Conservation (phyloP, 805 yeast genomes). For the Yarrowia sp. region DNA sequence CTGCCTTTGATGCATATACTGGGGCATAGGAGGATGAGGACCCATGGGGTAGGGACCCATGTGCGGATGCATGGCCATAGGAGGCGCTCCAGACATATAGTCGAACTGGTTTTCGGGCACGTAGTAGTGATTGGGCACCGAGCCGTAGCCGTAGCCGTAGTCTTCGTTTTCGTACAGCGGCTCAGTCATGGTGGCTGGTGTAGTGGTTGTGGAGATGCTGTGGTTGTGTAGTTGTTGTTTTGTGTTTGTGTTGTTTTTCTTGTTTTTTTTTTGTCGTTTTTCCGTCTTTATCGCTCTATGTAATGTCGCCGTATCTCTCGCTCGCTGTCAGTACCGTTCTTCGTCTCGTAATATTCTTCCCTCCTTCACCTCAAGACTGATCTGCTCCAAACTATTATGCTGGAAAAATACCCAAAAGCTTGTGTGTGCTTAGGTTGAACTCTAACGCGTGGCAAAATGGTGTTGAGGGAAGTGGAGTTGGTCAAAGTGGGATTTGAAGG, state of each 20-base stretch:
- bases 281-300: too few species aligned
- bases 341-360: too few species aligned
- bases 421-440: background rate
- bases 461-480: too few species aligned
- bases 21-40: too few species aligned
- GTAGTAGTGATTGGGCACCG: background rate
- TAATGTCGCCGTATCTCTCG: too few species aligned
- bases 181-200: background rate
- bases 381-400: too few species aligned
- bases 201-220: background rate
- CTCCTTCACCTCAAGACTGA: background rate
- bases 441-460: constrained; percentile 10
- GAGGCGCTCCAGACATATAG: background rate
- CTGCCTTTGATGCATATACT: background rate
- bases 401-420: constrained; percentile 13
- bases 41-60: background rate
- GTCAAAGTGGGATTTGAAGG: too few species aligned
- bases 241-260: too few species aligned
- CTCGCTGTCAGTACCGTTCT: too few species aligned
- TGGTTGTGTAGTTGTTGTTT: background rate
- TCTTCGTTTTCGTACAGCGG: constrained; percentile 4
- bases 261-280: too few species aligned
- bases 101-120: constrained; percentile 9
- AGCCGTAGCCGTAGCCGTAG: background rate
- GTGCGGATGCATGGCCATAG: background rate